Evolutionary conservation across 352 stramenopile species (phyloP).

Genomic region (Thraustochytrium sp.): DNA sequence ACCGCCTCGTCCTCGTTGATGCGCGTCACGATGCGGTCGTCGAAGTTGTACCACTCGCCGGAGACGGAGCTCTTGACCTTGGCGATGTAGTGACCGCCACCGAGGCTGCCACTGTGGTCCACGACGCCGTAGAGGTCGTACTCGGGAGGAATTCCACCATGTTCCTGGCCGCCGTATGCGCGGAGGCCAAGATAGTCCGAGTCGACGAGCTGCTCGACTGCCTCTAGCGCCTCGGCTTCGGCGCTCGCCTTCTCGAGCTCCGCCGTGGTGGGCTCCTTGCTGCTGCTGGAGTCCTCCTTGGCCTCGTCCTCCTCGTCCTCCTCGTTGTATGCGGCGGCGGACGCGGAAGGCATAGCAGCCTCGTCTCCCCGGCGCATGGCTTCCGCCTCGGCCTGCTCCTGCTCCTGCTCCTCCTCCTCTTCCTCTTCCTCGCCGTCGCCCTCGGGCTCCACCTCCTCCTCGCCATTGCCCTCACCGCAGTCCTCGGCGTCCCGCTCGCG

Average conservation of each 20-base stretch:
- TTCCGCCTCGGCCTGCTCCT: constrained; percentile 41
- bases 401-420: neutral
- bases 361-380: too few relatives aligned
- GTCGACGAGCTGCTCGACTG: constrained; percentile 52
- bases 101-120: constrained; percentile 91
- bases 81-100: constrained; percentile 86
- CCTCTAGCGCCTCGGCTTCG: neutral
- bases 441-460: constrained; percentile 5
- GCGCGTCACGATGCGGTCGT: constrained; percentile 84
- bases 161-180: constrained; percentile 32
- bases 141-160: constrained; percentile 54
- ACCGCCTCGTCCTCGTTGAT: constrained; percentile 76
- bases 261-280: constrained; percentile 36
- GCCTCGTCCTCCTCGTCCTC: constrained; percentile 53
- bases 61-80: constrained; percentile 68
- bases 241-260: constrained; percentile 25
- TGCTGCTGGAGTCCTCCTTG: neutral
- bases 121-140: constrained; percentile 96
- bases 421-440: constrained; percentile 52
- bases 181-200: constrained; percentile 45
- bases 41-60: constrained; percentile 96
- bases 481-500: too few relatives aligned
- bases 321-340: too few relatives aligned
- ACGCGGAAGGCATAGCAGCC: too few relatives aligned
- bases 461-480: constrained; percentile 42